Evolutionary conservation across 2,329 filamentous ascomycete species (phyloP), one percentile per base, ranked within the genome.

Genomic region (Stylonectria norvegica): DNA sequence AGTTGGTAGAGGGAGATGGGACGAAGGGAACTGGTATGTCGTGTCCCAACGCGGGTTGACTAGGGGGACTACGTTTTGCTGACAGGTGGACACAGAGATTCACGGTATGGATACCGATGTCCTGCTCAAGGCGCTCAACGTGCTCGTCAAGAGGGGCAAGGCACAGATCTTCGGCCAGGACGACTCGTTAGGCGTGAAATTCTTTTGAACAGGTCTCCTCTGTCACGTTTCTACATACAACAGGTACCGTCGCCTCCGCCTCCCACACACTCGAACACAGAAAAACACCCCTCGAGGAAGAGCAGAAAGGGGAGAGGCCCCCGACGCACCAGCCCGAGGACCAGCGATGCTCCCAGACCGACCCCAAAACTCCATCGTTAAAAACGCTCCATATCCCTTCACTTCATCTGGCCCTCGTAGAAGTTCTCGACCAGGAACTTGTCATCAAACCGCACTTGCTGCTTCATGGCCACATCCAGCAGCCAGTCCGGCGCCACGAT

Each of bases 91-190:
- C 53, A n/a, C 53, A 85, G 89, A 94, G 53, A 88, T 95, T 58
- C 81, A 89, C 64, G 87, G 86, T n/a, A 86, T 98, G 72, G 90
- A 97, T 60, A 72, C 76, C 32, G 87, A 89, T 17, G 65, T 95
- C 47, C 73, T 98, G 57, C 78, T 85, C 52, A 89, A 85, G 63
- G 85, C 87, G 25, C 73, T 98, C 34, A 78, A 79, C 45, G 73
- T 93, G 35, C 74, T 96, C 34, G 90, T 95, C 23, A 95, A 94
- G 73, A 79, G 85, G 48, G 89, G 89, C 53, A 95, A 86, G 68
- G 91, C 90, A 11, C 91, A 97, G 65, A 81, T 97, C 18, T 97
- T 98, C 68, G 91, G 91, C 22, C 79, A 81, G 38, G 89, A 91
- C 57, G 89, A 91, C 61, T 86, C 87, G 45, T 81, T 86, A 58